These are phyloP conservation scores for Ilex aquifolium DNA, from an alignment of 257 asterid species.

Conservation along the genomic window DNA sequence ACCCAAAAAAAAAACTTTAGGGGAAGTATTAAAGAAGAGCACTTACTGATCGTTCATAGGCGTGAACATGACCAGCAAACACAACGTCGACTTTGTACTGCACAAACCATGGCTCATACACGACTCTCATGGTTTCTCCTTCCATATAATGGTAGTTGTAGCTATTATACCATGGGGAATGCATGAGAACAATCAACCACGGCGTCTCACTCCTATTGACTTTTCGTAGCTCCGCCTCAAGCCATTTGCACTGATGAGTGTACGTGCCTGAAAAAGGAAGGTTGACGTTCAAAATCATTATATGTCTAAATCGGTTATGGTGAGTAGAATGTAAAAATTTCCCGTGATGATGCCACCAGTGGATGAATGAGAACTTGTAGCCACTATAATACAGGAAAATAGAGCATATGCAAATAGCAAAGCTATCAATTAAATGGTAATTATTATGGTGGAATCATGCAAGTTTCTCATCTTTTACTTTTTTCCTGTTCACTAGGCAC, in stretches of 20 bases:
- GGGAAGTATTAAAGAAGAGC: not conserved
- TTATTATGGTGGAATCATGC: too few relatives aligned
- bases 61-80: slow-evolving; percentile 93
- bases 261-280: slow-evolving; percentile 46
- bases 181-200: slow-evolving; percentile 81
- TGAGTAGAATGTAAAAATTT: too few relatives aligned
- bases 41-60: slow-evolving; percentile 80
- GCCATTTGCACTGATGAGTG: slow-evolving; percentile 83
- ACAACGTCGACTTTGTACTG: slow-evolving; percentile 78
- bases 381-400: too few relatives aligned
- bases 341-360: too few relatives aligned
- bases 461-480: too few relatives aligned
- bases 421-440: too few relatives aligned
- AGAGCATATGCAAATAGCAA: too few relatives aligned
- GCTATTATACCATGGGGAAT: slow-evolving; percentile 96
- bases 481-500: too few relatives aligned
- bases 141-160: slow-evolving; percentile 77
- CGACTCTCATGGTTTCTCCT: slow-evolving; percentile 95
- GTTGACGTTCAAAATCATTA: not conserved
- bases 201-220: slow-evolving; percentile 84
- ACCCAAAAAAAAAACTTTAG: not conserved
- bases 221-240: slow-evolving; percentile 57
- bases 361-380: too few relatives aligned
- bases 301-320: too few relatives aligned
- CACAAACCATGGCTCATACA: slow-evolving; percentile 74